phyloP scores from a whole-genome alignment of 2,329 filamentous ascomycete genomes.

The Sphaceloma murrayae region DNA sequence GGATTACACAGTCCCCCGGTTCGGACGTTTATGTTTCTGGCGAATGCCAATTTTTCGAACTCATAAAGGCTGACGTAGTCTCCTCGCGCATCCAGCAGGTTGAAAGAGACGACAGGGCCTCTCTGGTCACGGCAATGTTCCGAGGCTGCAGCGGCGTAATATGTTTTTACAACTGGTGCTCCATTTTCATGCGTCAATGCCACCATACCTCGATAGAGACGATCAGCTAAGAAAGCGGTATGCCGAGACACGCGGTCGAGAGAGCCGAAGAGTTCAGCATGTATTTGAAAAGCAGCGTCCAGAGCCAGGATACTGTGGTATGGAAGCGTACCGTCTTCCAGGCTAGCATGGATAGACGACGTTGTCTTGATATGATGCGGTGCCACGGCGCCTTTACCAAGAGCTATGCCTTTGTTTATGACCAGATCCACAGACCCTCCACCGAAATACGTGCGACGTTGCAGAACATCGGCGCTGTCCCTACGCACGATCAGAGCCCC shows the following conservation, averaged over 20 bases:
- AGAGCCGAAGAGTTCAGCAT: slow-evolving; percentile 56
- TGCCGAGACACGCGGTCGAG: slow-evolving; percentile 63
- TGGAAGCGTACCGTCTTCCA: slow-evolving; percentile 87
- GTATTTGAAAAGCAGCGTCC: slow-evolving; percentile 62
- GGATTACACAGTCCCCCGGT: slow-evolving; percentile 90
- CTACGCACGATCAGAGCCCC: slow-evolving; percentile 77
- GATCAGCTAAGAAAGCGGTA: slow-evolving; percentile 53
- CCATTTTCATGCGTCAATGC: slow-evolving; percentile 61
- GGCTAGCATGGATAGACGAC: slow-evolving; percentile 61
- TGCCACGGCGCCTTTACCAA: slow-evolving; percentile 48
- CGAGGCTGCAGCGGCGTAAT: too few species aligned
- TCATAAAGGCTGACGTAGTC: slow-evolving; percentile 74
- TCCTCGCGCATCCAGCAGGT: slow-evolving; percentile 58
- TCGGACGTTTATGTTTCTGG: slow-evolving; percentile 73
- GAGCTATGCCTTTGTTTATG: slow-evolving; percentile 32
- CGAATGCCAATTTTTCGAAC: slow-evolving; percentile 73
- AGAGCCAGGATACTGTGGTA: slow-evolving; percentile 85
- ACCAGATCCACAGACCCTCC: slow-evolving; percentile 93
- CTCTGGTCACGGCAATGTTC: too few species aligned
- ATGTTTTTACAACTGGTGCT: slow-evolving; percentile 55
- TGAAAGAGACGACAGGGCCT: slow-evolving; percentile 78
- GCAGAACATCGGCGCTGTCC: slow-evolving; percentile 51
- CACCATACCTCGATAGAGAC: slow-evolving; percentile 50
- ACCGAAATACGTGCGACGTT: slow-evolving; percentile 71
- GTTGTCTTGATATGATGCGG: slow-evolving; percentile 73